Percentiles rank a stretch among this genome's conserved stretches.
phyloP scores from a whole-genome alignment of 305 asterid species.

The Ruellia speciosa region DNA sequence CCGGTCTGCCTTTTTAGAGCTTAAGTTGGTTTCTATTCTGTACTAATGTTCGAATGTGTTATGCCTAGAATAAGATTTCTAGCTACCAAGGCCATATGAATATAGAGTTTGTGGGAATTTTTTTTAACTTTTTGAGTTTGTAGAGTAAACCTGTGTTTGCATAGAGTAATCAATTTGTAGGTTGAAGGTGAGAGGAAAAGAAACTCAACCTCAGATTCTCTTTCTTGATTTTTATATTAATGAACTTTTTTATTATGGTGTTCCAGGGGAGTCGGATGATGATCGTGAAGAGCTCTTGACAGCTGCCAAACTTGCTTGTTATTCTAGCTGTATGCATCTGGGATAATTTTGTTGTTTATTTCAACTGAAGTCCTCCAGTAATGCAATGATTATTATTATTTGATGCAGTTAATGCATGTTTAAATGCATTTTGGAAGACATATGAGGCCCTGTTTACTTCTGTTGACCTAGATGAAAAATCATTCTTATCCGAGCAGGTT shows the following conservation, averaged over 20 bases:
- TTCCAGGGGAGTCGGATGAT: slow-evolving; percentile 85
- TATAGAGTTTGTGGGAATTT: slow-evolving; percentile 4
- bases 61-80: slow-evolving; percentile 6
- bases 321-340: slow-evolving; percentile 48
- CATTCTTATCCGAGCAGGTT: slow-evolving; percentile 68
- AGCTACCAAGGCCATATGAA: slow-evolving; percentile 8
- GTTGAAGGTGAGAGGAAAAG: slow-evolving; percentile 6
- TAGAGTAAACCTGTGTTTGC: background rate
- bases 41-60: slow-evolving; percentile 8
- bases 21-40: slow-evolving; percentile 5
- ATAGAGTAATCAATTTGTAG: background rate
- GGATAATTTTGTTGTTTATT: slow-evolving; percentile 16
- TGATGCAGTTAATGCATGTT: slow-evolving; percentile 63
- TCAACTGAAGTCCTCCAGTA: slow-evolving; percentile 10
- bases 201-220: background rate
- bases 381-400: slow-evolving; percentile 6
- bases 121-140: slow-evolving; percentile 1
- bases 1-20: background rate
- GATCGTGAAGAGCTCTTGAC: slow-evolving; percentile 76
- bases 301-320: slow-evolving; percentile 69
- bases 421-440: slow-evolving; percentile 77
- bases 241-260: slow-evolving; percentile 1
- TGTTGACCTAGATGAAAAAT: slow-evolving; percentile 52
- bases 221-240: slow-evolving; percentile 8
- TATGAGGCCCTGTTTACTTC: slow-evolving; percentile 64